Conservation (phyloP, 2,329 filamentous ascomycete species). For the Helotiales sp. region DNA sequence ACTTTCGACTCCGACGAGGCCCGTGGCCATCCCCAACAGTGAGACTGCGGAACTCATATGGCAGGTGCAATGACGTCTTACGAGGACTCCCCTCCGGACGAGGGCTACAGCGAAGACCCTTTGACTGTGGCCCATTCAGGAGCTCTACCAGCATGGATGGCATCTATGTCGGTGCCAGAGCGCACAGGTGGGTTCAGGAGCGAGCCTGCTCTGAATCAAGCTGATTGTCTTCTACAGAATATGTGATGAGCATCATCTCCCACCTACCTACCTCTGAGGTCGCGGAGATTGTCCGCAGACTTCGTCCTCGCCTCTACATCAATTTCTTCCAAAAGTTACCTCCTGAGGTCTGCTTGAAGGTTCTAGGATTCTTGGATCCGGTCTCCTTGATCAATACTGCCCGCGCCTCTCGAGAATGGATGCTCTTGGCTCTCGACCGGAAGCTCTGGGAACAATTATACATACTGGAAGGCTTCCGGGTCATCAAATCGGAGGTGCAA, state of each 20-base stretch:
- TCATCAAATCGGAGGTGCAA: slow-evolving; percentile 64
- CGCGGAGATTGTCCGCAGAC: slow-evolving; percentile 74
- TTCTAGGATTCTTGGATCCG: slow-evolving; percentile 84
- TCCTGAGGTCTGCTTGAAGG: slow-evolving; percentile 85
- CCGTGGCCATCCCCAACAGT: not conserved
- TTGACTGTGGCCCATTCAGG: slow-evolving; percentile 25
- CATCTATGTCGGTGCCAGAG: slow-evolving; percentile 27
- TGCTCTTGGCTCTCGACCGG: slow-evolving; percentile 75
- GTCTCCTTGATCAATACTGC: slow-evolving; percentile 78
- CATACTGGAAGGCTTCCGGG: slow-evolving; percentile 81
- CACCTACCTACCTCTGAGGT: slow-evolving; percentile 79
- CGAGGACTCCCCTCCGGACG: slow-evolving; percentile 33
- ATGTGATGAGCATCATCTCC: slow-evolving; percentile 76
- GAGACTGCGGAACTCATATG: not conserved
- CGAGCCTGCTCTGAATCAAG: not conserved
- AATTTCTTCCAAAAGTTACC: slow-evolving; percentile 87
- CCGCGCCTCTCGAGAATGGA: slow-evolving; percentile 78
- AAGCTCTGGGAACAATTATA: slow-evolving; percentile 87
- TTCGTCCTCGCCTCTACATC: slow-evolving; percentile 85
- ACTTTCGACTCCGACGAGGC: not conserved
- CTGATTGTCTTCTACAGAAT: slow-evolving; percentile 53
- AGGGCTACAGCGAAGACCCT: slow-evolving; percentile 38
- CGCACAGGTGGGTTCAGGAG: slow-evolving; percentile 28
- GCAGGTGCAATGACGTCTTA: slow-evolving; percentile 24
- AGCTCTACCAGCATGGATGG: slow-evolving; percentile 26